Conservation (phyloP, 2,329 filamentous ascomycete genomes). For the Cytospora piceicola region DNA sequence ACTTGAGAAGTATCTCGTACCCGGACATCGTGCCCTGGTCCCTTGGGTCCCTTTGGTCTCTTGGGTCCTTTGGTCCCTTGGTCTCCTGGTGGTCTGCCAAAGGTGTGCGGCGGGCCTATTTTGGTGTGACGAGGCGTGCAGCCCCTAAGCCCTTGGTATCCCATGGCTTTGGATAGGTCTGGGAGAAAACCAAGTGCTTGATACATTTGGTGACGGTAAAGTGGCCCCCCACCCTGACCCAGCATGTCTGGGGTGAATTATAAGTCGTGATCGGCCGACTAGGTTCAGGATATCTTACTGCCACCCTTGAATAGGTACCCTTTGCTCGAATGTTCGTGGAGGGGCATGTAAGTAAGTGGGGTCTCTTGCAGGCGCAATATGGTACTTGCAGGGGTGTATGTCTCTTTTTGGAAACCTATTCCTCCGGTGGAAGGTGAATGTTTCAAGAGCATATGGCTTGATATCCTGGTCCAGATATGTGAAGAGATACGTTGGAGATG, state of each 20-base stretch:
- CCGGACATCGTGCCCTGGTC: constrained; percentile 12
- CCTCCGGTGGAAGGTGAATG: background rate
- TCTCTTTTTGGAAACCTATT: background rate
- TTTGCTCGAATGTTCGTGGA: background rate
- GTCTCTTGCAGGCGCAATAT: background rate
- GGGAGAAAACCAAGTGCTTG: background rate
- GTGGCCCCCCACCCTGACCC: background rate
- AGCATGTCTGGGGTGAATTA: background rate
- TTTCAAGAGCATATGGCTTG: background rate
- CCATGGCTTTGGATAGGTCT: constrained; percentile 11
- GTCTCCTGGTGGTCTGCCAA: background rate
- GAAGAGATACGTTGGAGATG: background rate
- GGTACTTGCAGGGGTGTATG: background rate
- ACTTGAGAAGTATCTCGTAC: constrained; percentile 15
- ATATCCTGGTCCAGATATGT: background rate
- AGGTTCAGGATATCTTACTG: background rate
- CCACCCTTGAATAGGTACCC: background rate
- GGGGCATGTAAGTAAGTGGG: background rate
- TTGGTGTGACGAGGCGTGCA: constrained; percentile 18
- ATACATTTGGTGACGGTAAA: constrained; percentile 8
- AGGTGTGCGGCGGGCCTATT: constrained; percentile 19
- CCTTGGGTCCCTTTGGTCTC: constrained; percentile 4
- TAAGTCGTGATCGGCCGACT: background rate
- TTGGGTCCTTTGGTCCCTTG: background rate
- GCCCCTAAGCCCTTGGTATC: background rate